Conservation (phyloP, 1,139 yeast species). For the Debaryomyces subglobosus region DNA sequence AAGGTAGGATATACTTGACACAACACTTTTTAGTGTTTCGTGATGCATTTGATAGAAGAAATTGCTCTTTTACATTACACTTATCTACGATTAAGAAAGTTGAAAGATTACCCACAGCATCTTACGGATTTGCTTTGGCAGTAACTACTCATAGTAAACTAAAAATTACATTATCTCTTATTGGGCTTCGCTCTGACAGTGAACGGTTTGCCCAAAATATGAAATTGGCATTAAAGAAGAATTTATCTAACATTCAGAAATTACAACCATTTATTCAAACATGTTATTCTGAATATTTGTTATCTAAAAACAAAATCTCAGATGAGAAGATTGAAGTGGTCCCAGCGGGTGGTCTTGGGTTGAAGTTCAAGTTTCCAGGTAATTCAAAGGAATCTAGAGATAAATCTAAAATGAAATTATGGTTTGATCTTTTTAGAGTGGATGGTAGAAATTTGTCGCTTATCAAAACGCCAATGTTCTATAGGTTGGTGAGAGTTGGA, state of each 20-base stretch:
- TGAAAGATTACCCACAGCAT: conserved; percentile 76
- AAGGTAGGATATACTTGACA: conserved; percentile 70
- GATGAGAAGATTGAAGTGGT: conserved; percentile 49
- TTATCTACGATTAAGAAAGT: conserved; percentile 81
- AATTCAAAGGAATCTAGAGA: conserved; percentile 77
- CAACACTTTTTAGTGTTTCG: conserved; percentile 75
- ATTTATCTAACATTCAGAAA: conserved; percentile 61
- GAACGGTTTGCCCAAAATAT: conserved; percentile 77
- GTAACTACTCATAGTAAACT: conserved; percentile 70
- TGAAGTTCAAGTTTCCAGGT: conserved; percentile 85
- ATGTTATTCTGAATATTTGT: conserved; percentile 83
- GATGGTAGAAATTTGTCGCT: conserved; percentile 86
- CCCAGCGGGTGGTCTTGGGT: conserved; percentile 87
- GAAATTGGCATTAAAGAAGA: conserved; percentile 63
- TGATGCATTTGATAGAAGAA: conserved; percentile 67
- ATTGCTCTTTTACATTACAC: conserved; percentile 72
- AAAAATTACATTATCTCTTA: conserved; percentile 66
- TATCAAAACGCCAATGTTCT: conserved; percentile 74
- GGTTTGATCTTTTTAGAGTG: conserved; percentile 87
- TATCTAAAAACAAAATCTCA: conserved; percentile 59
- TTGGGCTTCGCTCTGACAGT: conserved; percentile 77
- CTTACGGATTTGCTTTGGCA: conserved; percentile 80
- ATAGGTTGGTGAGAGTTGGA: conserved; percentile 84
- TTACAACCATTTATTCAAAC: conserved; percentile 69
- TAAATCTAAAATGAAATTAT: conserved; percentile 81